A percentile compares a stretch with the other conserved stretches of the same genome.
These are phyloP conservation scores for Nepenthes mirabilis DNA, from an alignment of 148 eudicot genomes.

Conservation along the genomic window DNA sequence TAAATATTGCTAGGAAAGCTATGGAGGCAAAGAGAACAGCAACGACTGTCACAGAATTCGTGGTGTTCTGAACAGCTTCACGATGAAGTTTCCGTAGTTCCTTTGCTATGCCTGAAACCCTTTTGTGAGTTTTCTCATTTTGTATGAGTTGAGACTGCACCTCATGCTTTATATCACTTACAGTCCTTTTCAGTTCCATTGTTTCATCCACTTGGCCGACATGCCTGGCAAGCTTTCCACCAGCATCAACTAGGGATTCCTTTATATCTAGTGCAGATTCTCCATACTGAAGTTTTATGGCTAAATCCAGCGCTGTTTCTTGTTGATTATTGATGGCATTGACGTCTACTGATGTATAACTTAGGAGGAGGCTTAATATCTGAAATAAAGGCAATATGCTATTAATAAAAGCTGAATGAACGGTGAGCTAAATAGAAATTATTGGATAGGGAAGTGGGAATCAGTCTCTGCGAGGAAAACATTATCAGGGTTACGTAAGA, in stretches of 20 bases:
- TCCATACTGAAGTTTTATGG: slow-evolving; percentile 75
- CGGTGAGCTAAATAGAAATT: neutral
- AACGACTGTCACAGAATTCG: slow-evolving; percentile 77
- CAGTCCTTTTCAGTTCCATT: slow-evolving; percentile 71
- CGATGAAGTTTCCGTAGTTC: slow-evolving; percentile 74
- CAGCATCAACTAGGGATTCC: slow-evolving; percentile 52
- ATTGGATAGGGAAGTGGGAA: neutral
- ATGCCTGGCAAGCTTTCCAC: slow-evolving; percentile 59
- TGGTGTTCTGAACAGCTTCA: slow-evolving; percentile 84
- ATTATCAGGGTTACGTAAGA: too few species aligned
- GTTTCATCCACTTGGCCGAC: slow-evolving; percentile 53
- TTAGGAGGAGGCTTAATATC: slow-evolving; percentile 51
- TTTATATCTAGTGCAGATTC: slow-evolving; percentile 42
- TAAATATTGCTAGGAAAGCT: slow-evolving; percentile 79
- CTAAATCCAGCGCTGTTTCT: slow-evolving; percentile 87
- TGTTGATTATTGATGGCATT: slow-evolving; percentile 64
- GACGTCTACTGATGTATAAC: slow-evolving; percentile 45
- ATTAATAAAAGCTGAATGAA: neutral
- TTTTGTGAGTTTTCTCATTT: slow-evolving; percentile 65
- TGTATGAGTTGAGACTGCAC: slow-evolving; percentile 73
- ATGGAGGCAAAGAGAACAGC: slow-evolving; percentile 86
- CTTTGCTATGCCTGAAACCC: slow-evolving; percentile 75
- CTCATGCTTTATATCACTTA: slow-evolving; percentile 84
- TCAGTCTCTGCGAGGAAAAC: too few species aligned
- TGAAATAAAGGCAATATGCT: slow-evolving; percentile 11